phyloP scores from a whole-genome alignment of 129 eudicot species.

The Saposhnikovia divaricata region DNA sequence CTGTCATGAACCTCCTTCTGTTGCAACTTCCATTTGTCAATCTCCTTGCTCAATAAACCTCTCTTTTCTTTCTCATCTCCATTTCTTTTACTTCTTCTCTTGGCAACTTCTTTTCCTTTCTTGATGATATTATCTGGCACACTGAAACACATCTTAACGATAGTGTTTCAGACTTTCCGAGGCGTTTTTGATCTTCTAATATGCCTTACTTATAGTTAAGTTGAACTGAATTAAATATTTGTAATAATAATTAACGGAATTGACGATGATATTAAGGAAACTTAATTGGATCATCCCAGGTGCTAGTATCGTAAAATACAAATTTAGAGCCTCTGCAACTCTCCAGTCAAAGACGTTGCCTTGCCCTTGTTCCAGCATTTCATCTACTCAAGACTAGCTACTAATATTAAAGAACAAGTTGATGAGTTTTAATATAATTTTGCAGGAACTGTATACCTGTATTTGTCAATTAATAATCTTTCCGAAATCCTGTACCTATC shows the following conservation, averaged over 20 bases:
- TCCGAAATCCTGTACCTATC: too few relatives aligned
- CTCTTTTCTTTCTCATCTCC: conserved; percentile 7
- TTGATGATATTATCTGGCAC: conserved; percentile 5
- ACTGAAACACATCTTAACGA: conserved; percentile 3
- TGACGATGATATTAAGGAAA: neutral
- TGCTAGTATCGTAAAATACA: neutral
- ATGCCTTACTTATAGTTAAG: neutral
- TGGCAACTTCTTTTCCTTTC: neutral
- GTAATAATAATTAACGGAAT: neutral
- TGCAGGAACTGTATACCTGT: too few relatives aligned
- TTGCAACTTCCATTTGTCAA: conserved; percentile 12
- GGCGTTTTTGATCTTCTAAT: neutral
- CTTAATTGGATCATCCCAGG: neutral
- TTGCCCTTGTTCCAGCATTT: neutral
- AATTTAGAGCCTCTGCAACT: neutral
- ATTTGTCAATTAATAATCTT: too few relatives aligned
- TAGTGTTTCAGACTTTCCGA: neutral
- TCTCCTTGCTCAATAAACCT: conserved; percentile 7
- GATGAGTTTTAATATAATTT: neutral
- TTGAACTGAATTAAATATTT: neutral
- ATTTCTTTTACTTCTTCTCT: neutral
- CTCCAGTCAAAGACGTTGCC: neutral
- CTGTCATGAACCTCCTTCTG: neutral
- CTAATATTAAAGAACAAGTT: neutral
- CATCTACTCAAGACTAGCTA: too few relatives aligned